These are phyloP conservation scores for Phanerochaete sordida DNA, from an alignment of 768 basidiomycete genomes.

Conservation along the genomic window DNA sequence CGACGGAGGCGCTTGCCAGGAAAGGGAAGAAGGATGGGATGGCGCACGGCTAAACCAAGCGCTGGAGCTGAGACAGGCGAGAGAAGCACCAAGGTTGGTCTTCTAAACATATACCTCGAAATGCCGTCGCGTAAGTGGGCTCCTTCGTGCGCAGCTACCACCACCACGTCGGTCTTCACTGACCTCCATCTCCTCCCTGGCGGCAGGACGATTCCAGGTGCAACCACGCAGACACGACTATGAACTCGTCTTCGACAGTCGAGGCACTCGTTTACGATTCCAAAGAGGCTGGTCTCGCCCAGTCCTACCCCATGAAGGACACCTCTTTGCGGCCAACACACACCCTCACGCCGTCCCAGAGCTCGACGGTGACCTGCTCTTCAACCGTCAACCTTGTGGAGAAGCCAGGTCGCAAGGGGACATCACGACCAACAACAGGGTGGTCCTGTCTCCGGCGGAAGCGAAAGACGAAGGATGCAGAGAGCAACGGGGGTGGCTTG, in stretches of 20 bases:
- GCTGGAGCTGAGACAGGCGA: neutral
- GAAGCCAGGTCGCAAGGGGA: neutral
- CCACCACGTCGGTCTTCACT: slow-evolving; percentile 1
- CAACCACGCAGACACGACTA: slow-evolving; percentile 2
- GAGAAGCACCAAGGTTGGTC: neutral
- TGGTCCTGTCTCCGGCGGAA: slow-evolving; percentile 11
- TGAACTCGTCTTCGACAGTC: slow-evolving; percentile 1
- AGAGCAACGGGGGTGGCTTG: slow-evolving; percentile 6
- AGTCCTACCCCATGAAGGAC: neutral
- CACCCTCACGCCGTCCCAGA: slow-evolving; percentile 12
- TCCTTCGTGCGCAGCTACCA: slow-evolving; percentile 7
- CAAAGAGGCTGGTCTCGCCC: neutral
- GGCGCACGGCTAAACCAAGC: neutral
- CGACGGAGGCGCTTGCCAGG: neutral
- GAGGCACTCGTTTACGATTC: neutral
- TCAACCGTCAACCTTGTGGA: slow-evolving; percentile 21
- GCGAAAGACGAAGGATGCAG: slow-evolving; percentile 11
- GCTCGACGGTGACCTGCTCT: slow-evolving; percentile 17
- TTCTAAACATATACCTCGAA: slow-evolving; percentile 8
- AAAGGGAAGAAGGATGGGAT: slow-evolving; percentile 1
- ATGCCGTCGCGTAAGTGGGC: neutral
- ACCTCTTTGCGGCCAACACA: slow-evolving; percentile 8
- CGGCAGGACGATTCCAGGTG: slow-evolving; percentile 8
- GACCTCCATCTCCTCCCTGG: slow-evolving; percentile 3
- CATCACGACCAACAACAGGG: slow-evolving; percentile 1